Base-by-base conservation (phyloP, 2,329 filamentous ascomycete genomes). In the Ceratocystis diversiconidia region DNA sequence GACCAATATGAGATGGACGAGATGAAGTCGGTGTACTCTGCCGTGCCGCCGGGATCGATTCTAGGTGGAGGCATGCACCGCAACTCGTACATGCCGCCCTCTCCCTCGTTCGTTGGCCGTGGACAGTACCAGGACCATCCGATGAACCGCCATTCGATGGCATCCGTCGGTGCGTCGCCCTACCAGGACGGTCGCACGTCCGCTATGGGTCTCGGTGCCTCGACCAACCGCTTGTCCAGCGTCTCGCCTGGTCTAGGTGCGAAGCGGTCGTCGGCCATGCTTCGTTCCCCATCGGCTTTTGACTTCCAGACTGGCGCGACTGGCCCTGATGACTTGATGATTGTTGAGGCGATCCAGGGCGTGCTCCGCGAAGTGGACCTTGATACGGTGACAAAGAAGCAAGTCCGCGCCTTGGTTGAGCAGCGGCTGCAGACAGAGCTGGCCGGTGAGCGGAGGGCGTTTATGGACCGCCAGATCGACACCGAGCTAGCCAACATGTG, bases 371-470 rank as follows among this genome's bases (percentile, higher is more conserved):
- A 96, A 72, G 91, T 96, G 0, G 92, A 99, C 74, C 80, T 99
- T 52, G 94, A 99, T 74, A 92, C 83, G n/a, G 90, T 97, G 61
- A 99, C 94, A 5, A 99, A 97, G 85, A 99, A 99, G 79, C 92
- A 97, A 77, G 87, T 94, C 66, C 83, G 89, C 62, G 92, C 89
- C 2, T 81, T 97, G 57, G 91, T 96, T 12, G 94, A 99, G 78
- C 91, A 96, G 78, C 84, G 92, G 71, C 77, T 99, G 68, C 92
- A 96, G 78, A 92, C 89, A 3, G 91, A 96, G 74, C 80, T 97
- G 66, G 80, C 83, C 0, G 92, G 91, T 25, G 92, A 96, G 75
- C 87, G 90, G 74, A 85, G 88, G 73, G 85, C 86, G 17, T 97
- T 95, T 77, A 85, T 97, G 78, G 92, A 96, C 77, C 82, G 86